phyloP scores from a whole-genome alignment of 2,329 filamentous ascomycete species.

The Fusarium newnesense region DNA sequence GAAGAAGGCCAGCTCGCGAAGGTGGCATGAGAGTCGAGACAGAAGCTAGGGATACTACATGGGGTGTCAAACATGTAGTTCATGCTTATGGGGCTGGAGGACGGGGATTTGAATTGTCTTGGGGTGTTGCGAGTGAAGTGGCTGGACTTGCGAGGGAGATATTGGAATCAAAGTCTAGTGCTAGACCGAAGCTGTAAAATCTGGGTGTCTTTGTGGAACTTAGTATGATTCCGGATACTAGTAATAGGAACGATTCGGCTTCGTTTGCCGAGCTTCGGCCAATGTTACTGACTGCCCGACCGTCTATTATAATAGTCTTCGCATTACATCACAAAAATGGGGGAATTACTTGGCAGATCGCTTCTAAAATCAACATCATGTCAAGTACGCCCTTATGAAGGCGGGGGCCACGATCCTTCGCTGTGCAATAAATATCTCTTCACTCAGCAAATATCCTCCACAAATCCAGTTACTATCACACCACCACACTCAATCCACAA shows the following conservation, averaged over 20 bases:
- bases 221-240: background rate
- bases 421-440: background rate
- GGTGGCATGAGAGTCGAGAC: constrained; percentile 58
- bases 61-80: constrained; percentile 48
- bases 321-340: background rate
- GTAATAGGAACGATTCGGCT: background rate
- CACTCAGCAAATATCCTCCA: accelerated
- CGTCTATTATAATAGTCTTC: background rate
- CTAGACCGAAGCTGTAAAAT: constrained; percentile 16
- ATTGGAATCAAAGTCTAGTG: background rate
- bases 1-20: constrained; percentile 56
- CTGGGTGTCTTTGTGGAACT: background rate
- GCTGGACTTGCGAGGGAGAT: constrained; percentile 20
- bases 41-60: constrained; percentile 21
- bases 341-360: background rate
- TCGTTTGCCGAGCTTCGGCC: background rate
- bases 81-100: constrained; percentile 71
- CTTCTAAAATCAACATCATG: accelerated
- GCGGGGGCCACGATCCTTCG: background rate
- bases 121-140: constrained; percentile 67
- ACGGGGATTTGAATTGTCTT: constrained; percentile 69
- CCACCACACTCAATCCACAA: accelerated
- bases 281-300: background rate
- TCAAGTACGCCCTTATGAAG: background rate
- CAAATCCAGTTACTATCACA: accelerated